Evolutionary conservation across 1,139 yeast genomes (phyloP).

Genomic region (Meyerozyma guilliermondii): DNA sequence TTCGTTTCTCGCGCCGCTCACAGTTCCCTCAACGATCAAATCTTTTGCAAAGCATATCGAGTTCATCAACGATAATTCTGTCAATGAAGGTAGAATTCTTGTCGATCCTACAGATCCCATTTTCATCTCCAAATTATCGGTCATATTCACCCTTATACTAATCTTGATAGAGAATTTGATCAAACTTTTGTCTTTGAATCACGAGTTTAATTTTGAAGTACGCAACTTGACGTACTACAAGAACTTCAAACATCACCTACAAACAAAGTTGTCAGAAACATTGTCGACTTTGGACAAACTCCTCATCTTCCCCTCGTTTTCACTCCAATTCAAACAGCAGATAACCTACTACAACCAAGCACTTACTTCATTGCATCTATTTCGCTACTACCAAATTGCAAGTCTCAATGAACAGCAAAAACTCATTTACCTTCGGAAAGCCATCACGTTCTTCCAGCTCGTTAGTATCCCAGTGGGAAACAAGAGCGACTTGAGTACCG

Average conservation of each 20-base stretch:
- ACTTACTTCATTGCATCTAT: constrained; percentile 27
- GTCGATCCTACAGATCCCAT: constrained; percentile 27
- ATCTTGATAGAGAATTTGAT: constrained; percentile 29
- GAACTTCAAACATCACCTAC: constrained; percentile 23
- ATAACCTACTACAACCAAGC: constrained; percentile 33
- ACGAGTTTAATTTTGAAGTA: constrained; percentile 17
- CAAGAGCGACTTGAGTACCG: constrained; percentile 16
- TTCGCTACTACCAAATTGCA: constrained; percentile 30
- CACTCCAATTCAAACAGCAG: constrained; percentile 16
- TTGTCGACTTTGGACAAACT: constrained; percentile 25
- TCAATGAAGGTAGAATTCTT: background rate
- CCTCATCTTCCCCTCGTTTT: constrained; percentile 22
- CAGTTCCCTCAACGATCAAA: constrained; percentile 1
- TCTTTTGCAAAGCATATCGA: background rate
- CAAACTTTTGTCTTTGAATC: constrained; percentile 24
- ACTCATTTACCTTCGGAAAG: constrained; percentile 26
- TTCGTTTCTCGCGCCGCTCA: constrained; percentile 1
- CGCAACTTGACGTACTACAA: constrained; percentile 19
- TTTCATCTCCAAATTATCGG: constrained; percentile 24
- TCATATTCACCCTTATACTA: constrained; percentile 25
- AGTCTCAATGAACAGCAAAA: constrained; percentile 29
- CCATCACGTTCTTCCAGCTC: constrained; percentile 34
- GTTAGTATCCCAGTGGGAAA: constrained; percentile 22
- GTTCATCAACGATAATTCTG: constrained; percentile 1
- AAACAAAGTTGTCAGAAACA: constrained; percentile 25